Evolutionary conservation across 176 grass and related monocot genomes (phyloP), one percentile per base, ranked within the genome.

Genomic region (Tillandsia fasciculata): DNA sequence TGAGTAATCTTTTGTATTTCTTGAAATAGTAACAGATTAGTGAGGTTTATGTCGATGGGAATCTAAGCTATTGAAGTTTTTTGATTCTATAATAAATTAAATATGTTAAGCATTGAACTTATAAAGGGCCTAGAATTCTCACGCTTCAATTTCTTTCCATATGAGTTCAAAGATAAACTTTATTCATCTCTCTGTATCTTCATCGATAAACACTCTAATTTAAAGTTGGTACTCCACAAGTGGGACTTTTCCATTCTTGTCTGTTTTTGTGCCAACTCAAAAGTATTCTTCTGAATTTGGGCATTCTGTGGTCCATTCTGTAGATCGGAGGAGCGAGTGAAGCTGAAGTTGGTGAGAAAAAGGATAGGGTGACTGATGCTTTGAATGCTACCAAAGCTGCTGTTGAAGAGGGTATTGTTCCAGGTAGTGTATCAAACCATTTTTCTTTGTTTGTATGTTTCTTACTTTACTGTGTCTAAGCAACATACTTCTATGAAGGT

Each of bases 381-480:
- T 59, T 87, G 27, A 83, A 87, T 72, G 63, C 85, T 57, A 87
- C 85, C 15, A 87, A 87, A 72, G 85, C 85, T 77, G 85, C 85
- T 11, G 80, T 87, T 20, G 85, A 87, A 67, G 85, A 87, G 80
- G 80, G 85, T 61, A 87, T 83, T 54, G 80, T 87, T 12, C 80
- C 75, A 78, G 81, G 77, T 87, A 79, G 14, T 27, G 22, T 13
- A 52, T 66, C 20, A 48, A 20, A 14, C 50, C 28, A 29, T 53
- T 11, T 15, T 26, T 50, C 5, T 72, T 61, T 18, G 17, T 15
- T 15, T 57, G 0, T 9, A 2, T 2, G 15, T 59, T 59, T 17
- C 56, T 61, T 61, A 23, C 10, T 61, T 61, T 23, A 17, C 52
- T 58, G 28, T 73, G 54, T 54, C 51, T 5, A 23, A 64, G 15